Percentiles rank a stretch among this genome's conserved stretches.
Evolutionary conservation across 306 rosid genomes (phyloP).

Genomic region (Lagenaria siceraria): DNA sequence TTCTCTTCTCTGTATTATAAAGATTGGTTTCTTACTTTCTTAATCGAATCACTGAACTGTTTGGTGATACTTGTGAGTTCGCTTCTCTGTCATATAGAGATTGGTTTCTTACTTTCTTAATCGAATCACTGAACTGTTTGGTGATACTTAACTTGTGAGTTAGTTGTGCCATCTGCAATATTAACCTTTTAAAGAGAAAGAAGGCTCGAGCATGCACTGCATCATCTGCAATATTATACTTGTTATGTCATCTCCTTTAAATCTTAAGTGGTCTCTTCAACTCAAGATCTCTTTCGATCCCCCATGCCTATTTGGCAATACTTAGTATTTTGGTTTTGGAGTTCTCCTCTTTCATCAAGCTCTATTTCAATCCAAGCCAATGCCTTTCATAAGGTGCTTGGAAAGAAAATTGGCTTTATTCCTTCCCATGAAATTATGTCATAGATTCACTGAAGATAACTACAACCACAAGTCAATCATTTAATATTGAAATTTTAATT

Average conservation of each 20-base stretch:
- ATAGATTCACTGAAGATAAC: neutral
- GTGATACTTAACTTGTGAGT: neutral
- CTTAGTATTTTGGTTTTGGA: neutral
- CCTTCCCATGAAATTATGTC: neutral
- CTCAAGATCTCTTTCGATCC: neutral
- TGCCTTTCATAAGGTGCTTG: neutral
- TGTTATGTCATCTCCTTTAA: neutral
- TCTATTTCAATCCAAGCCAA: neutral
- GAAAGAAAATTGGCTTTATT: neutral
- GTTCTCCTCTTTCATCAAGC: neutral
- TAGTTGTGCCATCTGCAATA: no score
- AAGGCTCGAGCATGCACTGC: neutral
- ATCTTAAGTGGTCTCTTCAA: neutral
- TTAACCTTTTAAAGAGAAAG: neutral
- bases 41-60: no score
- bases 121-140: no score
- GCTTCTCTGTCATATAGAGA: neutral
- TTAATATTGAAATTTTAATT: neutral
- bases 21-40: neutral
- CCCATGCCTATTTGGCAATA: neutral
- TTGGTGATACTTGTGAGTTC: neutral
- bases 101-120: neutral
- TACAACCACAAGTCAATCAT: neutral
- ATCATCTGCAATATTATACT: neutral
- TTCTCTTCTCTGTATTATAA: neutral